Evolutionary conservation across 768 basidiomycete species (phyloP), one percentile per base, ranked within the genome.

Genomic region (Boletus eberwhitei): DNA sequence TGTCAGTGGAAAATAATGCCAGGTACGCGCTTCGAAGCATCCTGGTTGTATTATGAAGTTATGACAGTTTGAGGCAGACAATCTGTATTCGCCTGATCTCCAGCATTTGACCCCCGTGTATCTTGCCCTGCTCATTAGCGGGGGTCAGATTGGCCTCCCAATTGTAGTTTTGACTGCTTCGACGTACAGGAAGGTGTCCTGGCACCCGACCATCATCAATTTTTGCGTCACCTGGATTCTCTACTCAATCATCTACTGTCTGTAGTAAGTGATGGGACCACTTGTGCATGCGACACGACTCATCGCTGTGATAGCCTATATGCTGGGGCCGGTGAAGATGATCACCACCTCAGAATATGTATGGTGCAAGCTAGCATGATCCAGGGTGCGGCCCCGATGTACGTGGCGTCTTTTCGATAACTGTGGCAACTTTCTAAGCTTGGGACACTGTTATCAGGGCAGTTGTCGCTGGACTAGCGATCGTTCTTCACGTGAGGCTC

Each of bases 141-240:
- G 81, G 34, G 83, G 82, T 1, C 78, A 84, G 52, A 64, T 82
- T 39, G 76, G 79, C 42, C 66, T 84, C 13, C 81, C 80, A 14
- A 55, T 79, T 11, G 69, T 84, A 37, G 65, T 84, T 32, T 55
- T 74, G 13, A 81, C 78, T 12, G 76, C 77, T 46, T 60, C 78
- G 17, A 54, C 76, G 22, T 76, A 74, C 48, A 77, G 72, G 59
- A 74, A 71, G 40, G 64, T 76, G 26, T 66, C 70, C 36, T 77
- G 79, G 51, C 80, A 78, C 50, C 79, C 81, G 1, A 77, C 77
- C 2, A 73, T 84, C 59, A 66, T 84, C 55, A 85, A 85, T 55
- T 79, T 84, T 56, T 84, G 81, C 53, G 49, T 79, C n/a, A 74
- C 78, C 43, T 81, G 81, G 81, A 74, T 79, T 11, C 59, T 84